Conservation (phyloP, 1,284 basidiomycete genomes). For the Austroboletus novae-zelandiae region DNA sequence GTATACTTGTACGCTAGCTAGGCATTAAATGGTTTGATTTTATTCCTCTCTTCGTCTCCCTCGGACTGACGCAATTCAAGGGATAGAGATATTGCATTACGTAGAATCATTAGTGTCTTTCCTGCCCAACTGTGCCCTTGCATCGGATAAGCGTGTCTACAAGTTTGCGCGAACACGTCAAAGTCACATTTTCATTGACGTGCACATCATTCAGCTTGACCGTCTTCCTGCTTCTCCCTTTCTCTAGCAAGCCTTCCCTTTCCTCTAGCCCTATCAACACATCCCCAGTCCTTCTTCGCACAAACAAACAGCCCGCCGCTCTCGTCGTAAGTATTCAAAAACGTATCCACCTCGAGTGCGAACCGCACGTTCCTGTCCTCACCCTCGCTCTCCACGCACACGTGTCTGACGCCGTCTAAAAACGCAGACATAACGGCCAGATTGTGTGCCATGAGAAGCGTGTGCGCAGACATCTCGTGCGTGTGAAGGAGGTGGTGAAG, state of each 20-base stretch:
- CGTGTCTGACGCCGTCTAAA: constrained; percentile 52
- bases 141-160: constrained; percentile 16
- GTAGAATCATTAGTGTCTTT: constrained; percentile 20
- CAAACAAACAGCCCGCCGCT: constrained; percentile 44
- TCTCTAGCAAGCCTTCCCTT: constrained; percentile 29
- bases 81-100: constrained; percentile 15
- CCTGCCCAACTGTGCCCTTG: constrained; percentile 2
- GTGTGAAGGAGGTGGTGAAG: constrained; percentile 80
- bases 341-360: constrained; percentile 48
- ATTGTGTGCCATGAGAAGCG: constrained; percentile 73
- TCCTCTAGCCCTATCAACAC: constrained; percentile 48
- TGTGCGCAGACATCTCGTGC: constrained; percentile 82
- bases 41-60: background rate
- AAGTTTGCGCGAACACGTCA: no score
- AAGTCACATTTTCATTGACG: no score
- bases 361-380: constrained; percentile 33
- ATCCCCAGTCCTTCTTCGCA: constrained; percentile 54
- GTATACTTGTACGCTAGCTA: background rate
- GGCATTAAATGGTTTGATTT: constrained; percentile 8
- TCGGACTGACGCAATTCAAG: background rate
- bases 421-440: constrained; percentile 63
- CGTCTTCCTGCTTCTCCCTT: constrained; percentile 6
- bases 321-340: constrained; percentile 53
- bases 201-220: background rate
- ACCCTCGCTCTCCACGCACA: constrained; percentile 31